phyloP scores from a whole-genome alignment of 768 basidiomycete species.

The Tricholoma hemisulphureum region DNA sequence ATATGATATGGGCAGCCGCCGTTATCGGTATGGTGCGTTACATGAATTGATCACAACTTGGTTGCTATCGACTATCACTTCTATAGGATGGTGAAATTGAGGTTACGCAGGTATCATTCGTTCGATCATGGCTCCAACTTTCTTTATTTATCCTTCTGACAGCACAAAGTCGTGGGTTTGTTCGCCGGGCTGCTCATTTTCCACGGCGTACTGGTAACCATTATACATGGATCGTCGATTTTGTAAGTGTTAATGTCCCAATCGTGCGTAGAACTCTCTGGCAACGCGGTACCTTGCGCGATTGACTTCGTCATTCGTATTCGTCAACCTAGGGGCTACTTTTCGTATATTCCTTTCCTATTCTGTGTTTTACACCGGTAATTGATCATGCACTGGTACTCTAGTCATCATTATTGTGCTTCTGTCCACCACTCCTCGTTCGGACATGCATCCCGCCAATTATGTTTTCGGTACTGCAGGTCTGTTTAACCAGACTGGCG shows the following conservation, averaged over 20 bases:
- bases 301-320: conserved; percentile 76
- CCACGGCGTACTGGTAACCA: conserved; percentile 63
- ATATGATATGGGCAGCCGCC: conserved; percentile 80
- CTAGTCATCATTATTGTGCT: conserved; percentile 85
- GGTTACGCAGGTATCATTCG: conserved; percentile 46
- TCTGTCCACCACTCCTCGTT: conserved; percentile 66
- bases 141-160: neutral
- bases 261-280: conserved; percentile 58
- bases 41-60: conserved; percentile 1
- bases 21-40: conserved; percentile 51
- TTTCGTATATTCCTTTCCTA: conserved; percentile 41
- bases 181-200: conserved; percentile 74
- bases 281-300: conserved; percentile 73
- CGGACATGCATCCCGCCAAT: conserved; percentile 75
- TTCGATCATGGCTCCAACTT: neutral
- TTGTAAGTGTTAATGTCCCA: neutral
- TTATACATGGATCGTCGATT: conserved; percentile 14
- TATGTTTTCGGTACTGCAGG: conserved; percentile 80
- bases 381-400: conserved; percentile 2
- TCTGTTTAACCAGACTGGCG: conserved; percentile 75
- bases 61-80: conserved; percentile 4
- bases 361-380: conserved; percentile 1
- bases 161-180: conserved; percentile 78
- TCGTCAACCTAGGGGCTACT: conserved; percentile 83
- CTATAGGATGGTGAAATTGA: conserved; percentile 53